Evolutionary conservation across 139 green algal genomes (phyloP).

Genomic region (Micractinium conductrix): DNA sequence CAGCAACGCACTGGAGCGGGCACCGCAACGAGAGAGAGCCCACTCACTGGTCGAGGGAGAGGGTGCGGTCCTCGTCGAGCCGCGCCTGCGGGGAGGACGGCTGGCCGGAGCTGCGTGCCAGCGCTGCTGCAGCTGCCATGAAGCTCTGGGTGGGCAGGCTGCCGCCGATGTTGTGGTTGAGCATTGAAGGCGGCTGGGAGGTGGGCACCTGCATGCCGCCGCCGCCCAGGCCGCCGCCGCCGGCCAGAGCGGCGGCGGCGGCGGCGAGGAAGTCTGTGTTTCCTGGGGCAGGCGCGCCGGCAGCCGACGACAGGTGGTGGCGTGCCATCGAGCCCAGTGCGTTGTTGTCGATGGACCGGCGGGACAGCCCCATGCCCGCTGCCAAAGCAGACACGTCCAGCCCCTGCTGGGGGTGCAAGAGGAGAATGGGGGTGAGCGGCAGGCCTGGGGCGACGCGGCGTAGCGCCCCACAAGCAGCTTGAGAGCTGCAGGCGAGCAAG

Average conservation of each 20-base stretch:
- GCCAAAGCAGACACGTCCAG: neutral
- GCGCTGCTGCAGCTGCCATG: neutral
- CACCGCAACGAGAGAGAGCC: no score
- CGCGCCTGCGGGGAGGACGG: neutral
- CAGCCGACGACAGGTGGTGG: neutral
- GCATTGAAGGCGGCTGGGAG: neutral
- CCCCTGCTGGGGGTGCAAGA: neutral
- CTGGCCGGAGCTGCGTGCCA: neutral
- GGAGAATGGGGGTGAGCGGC: no score
- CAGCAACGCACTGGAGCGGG: no score
- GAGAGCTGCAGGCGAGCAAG: no score
- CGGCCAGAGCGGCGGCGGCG: constrained; percentile 1
- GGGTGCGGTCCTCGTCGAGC: neutral
- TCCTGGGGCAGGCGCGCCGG: neutral
- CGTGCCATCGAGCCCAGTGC: no score
- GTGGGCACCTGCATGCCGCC: neutral
- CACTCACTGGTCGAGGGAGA: constrained; percentile 33
- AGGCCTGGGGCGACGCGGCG: no score
- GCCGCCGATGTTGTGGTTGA: no score
- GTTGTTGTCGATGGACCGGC: constrained; percentile 34
- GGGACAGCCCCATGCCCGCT: neutral
- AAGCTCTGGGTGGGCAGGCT: constrained; percentile 22
- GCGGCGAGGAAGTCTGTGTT: neutral
- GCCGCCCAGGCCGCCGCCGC: neutral
- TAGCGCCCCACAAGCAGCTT: no score